These are phyloP conservation scores for Zopfia rhizophila DNA, from an alignment of 2,329 filamentous ascomycete genomes.

Conservation along the genomic window DNA sequence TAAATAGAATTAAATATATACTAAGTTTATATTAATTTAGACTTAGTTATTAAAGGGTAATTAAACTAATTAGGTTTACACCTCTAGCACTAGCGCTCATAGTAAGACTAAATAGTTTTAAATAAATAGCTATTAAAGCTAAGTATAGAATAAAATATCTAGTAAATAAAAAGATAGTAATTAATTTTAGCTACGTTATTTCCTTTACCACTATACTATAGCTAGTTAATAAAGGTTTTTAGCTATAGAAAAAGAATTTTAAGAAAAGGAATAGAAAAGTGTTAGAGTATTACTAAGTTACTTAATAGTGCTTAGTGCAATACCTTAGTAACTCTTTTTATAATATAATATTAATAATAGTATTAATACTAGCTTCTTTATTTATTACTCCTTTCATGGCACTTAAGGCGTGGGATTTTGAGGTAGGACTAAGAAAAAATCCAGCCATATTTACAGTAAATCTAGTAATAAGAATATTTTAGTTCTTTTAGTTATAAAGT, in stretches of 20 bases:
- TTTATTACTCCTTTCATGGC: constrained; percentile 4
- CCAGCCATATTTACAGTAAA: constrained; percentile 3
- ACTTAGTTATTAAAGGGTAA: constrained; percentile 4
- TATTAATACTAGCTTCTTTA: constrained; percentile 7
- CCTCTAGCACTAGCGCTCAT: background rate
- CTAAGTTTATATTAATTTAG: constrained; percentile 1
- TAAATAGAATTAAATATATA: constrained; percentile 3
- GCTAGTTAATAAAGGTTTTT: constrained; percentile 3
- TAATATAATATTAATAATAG: constrained; percentile 7
- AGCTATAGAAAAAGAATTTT: background rate
- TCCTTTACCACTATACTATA: background rate
- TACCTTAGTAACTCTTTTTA: constrained; percentile 4
- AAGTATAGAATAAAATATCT: background rate
- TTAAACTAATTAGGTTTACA: background rate
- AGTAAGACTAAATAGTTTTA: constrained; percentile 1
- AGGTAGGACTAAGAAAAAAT: constrained; percentile 4
- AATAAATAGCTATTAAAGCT: background rate
- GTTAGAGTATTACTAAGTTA: constrained; percentile 1
- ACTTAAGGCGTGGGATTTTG: background rate
- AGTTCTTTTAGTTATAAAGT: background rate
- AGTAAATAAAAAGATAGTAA: constrained; percentile 1
- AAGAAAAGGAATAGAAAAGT: background rate
- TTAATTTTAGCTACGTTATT: constrained; percentile 4
- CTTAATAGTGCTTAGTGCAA: constrained; percentile 3
- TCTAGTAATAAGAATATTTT: constrained; percentile 8